Conservation (phyloP, 805 yeast genomes). For the Monosporozyma solicola region DNA sequence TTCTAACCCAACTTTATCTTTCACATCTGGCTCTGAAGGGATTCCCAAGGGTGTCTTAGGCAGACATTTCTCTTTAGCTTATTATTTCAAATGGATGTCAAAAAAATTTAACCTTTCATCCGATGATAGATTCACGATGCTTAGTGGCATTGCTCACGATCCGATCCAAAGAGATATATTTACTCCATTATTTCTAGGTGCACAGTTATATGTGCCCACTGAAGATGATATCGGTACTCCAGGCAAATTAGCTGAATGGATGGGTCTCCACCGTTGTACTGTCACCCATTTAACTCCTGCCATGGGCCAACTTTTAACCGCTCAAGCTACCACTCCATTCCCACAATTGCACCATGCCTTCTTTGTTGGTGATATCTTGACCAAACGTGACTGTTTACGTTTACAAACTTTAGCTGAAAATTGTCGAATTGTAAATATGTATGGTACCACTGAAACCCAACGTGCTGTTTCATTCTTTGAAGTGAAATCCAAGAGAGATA, state of each 20-base stretch:
- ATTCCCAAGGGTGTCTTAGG: constrained; percentile 98
- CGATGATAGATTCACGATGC: constrained; percentile 89
- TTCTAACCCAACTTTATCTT: constrained; percentile 90
- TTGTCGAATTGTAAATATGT: constrained; percentile 90
- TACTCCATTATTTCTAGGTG: constrained; percentile 94
- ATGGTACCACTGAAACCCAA: constrained; percentile 98
- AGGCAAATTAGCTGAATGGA: constrained; percentile 95
- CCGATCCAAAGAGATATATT: constrained; percentile 99
- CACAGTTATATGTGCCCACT: constrained; percentile 86
- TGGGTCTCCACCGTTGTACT: constrained; percentile 81
- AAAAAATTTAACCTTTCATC: constrained; percentile 67
- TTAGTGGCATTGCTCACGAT: constrained; percentile 98
- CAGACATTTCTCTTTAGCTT: constrained; percentile 92
- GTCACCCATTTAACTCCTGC: constrained; percentile 99
- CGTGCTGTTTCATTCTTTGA: constrained; percentile 94
- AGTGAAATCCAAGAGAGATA: constrained; percentile 62
- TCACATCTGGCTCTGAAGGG: constrained; percentile 98
- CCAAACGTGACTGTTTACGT: constrained; percentile 93
- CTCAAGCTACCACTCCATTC: constrained; percentile 85
- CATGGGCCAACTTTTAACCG: constrained; percentile 95
- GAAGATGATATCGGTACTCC: constrained; percentile 98
- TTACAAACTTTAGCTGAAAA: constrained; percentile 87
- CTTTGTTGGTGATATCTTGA: constrained; percentile 94
- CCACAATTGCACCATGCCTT: constrained; percentile 89
- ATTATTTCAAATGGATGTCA: constrained; percentile 99